Percentiles rank a stretch among this genome's conserved stretches.
Conservation (phyloP, 805 yeast species). For the Hemisphaericaspora nanyangensis region DNA sequence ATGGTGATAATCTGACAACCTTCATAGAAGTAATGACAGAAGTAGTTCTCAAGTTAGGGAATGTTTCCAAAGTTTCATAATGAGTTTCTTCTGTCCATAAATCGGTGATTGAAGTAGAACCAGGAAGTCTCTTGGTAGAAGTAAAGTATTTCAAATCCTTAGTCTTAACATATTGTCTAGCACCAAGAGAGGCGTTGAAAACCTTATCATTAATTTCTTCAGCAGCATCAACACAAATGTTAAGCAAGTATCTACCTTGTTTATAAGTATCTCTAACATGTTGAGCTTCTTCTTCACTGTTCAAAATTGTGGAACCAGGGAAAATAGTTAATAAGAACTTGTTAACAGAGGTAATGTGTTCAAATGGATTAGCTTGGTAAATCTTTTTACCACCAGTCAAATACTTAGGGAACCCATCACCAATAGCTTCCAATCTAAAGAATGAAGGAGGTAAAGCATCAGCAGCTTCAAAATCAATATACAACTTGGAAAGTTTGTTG, state of each 20-base stretch:
- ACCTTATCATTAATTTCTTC: slow-evolving; percentile 46
- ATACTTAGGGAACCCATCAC: slow-evolving; percentile 78
- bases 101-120: slow-evolving; percentile 65
- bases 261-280: slow-evolving; percentile 47
- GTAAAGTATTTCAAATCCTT: slow-evolving; percentile 69
- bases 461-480: slow-evolving; percentile 58
- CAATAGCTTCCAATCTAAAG: slow-evolving; percentile 76
- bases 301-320: slow-evolving; percentile 75
- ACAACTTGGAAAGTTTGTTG: slow-evolving; percentile 63
- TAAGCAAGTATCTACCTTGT: slow-evolving; percentile 70
- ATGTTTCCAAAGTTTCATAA: slow-evolving; percentile 67
- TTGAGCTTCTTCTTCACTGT: slow-evolving; percentile 55
- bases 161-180: slow-evolving; percentile 70
- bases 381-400: slow-evolving; percentile 74
- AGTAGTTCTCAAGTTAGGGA: slow-evolving; percentile 87
- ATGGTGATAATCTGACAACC: slow-evolving; percentile 66
- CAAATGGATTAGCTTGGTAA: slow-evolving; percentile 84
- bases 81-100: slow-evolving; percentile 88
- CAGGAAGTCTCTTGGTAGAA: slow-evolving; percentile 67
- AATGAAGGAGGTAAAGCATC: slow-evolving; percentile 75
- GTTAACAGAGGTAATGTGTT: slow-evolving; percentile 79
- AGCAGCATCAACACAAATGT: slow-evolving; percentile 69
- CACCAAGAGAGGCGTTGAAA: slow-evolving; percentile 52
- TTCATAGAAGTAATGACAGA: slow-evolving; percentile 57
- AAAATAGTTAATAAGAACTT: slow-evolving; percentile 68